Conservation (phyloP, 2,329 filamentous ascomycete genomes). For the Xylariaceae sp. region DNA sequence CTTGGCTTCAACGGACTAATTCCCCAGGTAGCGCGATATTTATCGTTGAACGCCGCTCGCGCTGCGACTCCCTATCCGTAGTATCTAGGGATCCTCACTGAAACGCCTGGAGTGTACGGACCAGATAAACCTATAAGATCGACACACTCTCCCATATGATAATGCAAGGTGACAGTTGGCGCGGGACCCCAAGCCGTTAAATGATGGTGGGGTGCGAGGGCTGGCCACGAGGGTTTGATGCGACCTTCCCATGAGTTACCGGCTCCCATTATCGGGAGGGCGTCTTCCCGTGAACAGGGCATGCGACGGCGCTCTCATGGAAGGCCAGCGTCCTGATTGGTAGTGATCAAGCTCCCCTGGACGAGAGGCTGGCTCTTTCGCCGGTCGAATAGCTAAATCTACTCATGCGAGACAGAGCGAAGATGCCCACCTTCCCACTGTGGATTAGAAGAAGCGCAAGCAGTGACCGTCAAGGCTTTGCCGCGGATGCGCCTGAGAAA, state of each 20-base stretch:
- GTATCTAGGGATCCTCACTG: not conserved
- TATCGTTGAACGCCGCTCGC: not conserved
- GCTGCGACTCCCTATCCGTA: not conserved
- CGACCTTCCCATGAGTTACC: conserved; percentile 24
- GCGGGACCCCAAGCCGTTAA: conserved; percentile 29
- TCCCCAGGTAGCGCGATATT: not conserved
- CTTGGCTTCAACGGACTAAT: not conserved
- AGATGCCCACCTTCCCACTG: conserved; percentile 29
- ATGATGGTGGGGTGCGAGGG: conserved; percentile 31
- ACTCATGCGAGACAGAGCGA: conserved; percentile 26
- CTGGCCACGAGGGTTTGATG: conserved; percentile 25
- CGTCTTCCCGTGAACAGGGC: conserved; percentile 19
- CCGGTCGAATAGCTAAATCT: conserved; percentile 24
- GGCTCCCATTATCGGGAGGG: conserved; percentile 14
- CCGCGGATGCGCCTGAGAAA: conserved; percentile 16
- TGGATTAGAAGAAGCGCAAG: conserved; percentile 27
- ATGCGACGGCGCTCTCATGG: conserved; percentile 18
- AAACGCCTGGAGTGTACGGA: not conserved
- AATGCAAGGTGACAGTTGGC: conserved; percentile 25
- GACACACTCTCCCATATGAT: conserved; percentile 10
- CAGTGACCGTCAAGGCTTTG: conserved; percentile 12
- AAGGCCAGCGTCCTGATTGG: conserved; percentile 25
- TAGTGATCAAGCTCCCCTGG: conserved; percentile 25
- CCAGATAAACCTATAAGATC: not conserved
- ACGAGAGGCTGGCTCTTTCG: conserved; percentile 19